Evolutionary conservation across 345 rosid species (phyloP), one percentile per base, ranked within the genome.

Genomic region (Sonneratia alba): DNA sequence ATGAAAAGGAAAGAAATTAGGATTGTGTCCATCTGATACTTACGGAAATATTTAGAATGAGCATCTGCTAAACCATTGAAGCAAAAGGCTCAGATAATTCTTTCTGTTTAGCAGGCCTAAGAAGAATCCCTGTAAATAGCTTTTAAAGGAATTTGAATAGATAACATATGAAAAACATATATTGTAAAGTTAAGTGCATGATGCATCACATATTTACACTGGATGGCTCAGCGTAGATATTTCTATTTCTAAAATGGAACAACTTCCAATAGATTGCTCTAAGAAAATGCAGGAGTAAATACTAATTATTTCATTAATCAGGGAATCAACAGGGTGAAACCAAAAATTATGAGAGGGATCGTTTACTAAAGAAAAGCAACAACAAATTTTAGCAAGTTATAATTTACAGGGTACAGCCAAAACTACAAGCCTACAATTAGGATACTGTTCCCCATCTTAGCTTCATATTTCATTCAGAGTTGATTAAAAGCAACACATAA

Each of bases 41-140:
- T 86, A 94, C 97, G 7, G 87, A 88, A 72, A 87, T 79, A 74
- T 88, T 87, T 49, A 89, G 77, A 71, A 91, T 80, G 75, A 89
- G 87, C 72, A 94, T 84, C 98, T 94, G 89, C 91, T 87, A 76
- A 79, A 81, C 24, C 63, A 81, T 22, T 6, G 1, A n/a, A 59
- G 64, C 64, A 59, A 24, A 40, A 59, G 64, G 64, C 32, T 59
- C 36, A 59, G 64, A 13, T 48, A 12, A 11, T 11, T 16, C 53
- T 48, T 48, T 40, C 43, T 48, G 12, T 15, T 48, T 48, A 42
- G 64, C 65, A 71, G 40, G 21, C 75, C 15, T 40, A 11, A 42
- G 37, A 48, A 48, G 53, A 48, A 48, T 45, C 53, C 18, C 53
- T 11, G 18, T 48, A 15, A 48, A 48, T 48, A 47, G 47, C 4